Base-by-base conservation (phyloP, 345 rosid species). In the Eucalyptus tenuipes region DNA sequence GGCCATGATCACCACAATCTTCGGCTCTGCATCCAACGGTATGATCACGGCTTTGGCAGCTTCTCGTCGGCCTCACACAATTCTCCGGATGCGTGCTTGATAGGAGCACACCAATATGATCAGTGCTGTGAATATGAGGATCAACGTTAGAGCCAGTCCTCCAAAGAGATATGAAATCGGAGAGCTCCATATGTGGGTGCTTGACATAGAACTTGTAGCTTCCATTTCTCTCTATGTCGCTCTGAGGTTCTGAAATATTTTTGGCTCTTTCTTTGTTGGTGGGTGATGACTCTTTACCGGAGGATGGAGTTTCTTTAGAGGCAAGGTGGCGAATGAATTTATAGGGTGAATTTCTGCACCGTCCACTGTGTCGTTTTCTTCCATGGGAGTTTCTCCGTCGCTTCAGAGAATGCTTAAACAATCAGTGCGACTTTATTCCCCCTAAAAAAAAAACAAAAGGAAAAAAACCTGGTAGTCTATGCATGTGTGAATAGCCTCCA, bases 1-100 rank as follows among this genome's bases (percentile, higher is more conserved):
- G 10, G 95, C 92, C 95, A 94, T 92, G 71, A 94, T 89, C 7
- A 93, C 95, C 24, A 88, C 91, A 18, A 92, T 71, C 85, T 90
- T 87, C 0, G 89, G 90, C 89, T 92, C 92, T 53, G 61, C 12
- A 11, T 86, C 89, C 2, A 61, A 61, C 0, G 88, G 87, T 13
- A 53, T 88, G 7, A 85, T 53, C 15, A 18, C n/a, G 5, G 49
- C 42, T 9, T 33, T 5, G 45, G 12, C 31, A 71, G 85, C 45
- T 91, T 90, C 71, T 90, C 90, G 0, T 87, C 88, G 0, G 61
- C 80, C 22, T 42, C 11, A 15, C 3, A 22, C 8, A n/a, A 42
- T 25, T 47, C 86, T 7, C 55, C 40, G 1, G 42, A 4, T 1
- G 33, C 6, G 10, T 86, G 40, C 42, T 80, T 18, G 49, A 68